These are phyloP conservation scores for Hypocreales sp. DNA, from an alignment of 2,329 filamentous ascomycete genomes.

Conservation along the genomic window DNA sequence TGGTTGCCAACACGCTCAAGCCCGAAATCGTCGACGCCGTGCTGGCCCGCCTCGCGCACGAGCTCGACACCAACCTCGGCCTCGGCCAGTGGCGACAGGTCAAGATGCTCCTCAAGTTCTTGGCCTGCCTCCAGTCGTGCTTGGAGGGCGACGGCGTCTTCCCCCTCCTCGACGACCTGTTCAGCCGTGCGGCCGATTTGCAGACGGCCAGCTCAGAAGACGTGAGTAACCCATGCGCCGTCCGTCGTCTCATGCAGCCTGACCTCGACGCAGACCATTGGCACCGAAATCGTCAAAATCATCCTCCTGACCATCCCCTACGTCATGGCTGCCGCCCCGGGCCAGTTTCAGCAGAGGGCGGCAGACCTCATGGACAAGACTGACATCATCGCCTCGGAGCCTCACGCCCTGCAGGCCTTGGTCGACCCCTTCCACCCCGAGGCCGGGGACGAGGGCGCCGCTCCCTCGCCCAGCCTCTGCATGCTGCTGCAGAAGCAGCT, in stretches of 20 bases:
- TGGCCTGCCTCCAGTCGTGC: slow-evolving; percentile 71
- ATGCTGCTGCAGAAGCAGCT: slow-evolving; percentile 76
- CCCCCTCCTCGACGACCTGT: slow-evolving; percentile 74
- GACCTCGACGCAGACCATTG: slow-evolving; percentile 35
- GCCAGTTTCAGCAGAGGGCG: slow-evolving; percentile 57
- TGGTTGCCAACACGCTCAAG: slow-evolving; percentile 65
- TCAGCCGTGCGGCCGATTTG: slow-evolving; percentile 76
- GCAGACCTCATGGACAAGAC: slow-evolving; percentile 79
- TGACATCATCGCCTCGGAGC: slow-evolving; percentile 81
- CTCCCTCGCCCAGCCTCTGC: slow-evolving; percentile 54
- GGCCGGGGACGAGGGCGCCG: slow-evolving; percentile 44
- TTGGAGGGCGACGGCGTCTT: slow-evolving; percentile 78
- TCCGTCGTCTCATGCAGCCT: no score
- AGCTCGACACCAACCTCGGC: slow-evolving; percentile 51
- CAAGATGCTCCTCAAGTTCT: slow-evolving; percentile 77
- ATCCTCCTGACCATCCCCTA: slow-evolving; percentile 93
- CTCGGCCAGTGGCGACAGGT: slow-evolving; percentile 76
- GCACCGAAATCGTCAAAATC: slow-evolving; percentile 86
- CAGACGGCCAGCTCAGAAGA: slow-evolving; percentile 90
- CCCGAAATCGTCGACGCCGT: slow-evolving; percentile 59
- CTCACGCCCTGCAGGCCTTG: slow-evolving; percentile 68
- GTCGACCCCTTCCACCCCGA: slow-evolving; percentile 72
- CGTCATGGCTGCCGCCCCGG: slow-evolving; percentile 58
- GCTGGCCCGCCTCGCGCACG: slow-evolving; percentile 43
- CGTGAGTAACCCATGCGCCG: slow-evolving; percentile 39